Percentiles rank a stretch among this genome's conserved stretches.
These are phyloP conservation scores for Penicillium sp. DNA, from an alignment of 2,329 filamentous ascomycete genomes.

Conservation along the genomic window DNA sequence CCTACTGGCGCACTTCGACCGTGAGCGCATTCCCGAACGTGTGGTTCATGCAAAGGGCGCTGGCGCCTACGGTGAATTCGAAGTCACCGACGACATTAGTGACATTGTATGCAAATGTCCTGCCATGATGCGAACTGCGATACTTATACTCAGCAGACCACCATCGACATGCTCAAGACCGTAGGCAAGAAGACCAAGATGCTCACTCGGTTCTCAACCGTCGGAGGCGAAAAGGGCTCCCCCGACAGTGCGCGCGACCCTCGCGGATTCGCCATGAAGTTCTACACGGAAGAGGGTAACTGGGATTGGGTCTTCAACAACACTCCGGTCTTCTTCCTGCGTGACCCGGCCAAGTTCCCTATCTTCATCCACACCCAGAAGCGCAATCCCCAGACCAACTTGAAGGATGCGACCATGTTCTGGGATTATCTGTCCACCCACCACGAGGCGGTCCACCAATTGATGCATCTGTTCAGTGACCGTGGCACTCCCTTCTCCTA, in stretches of 20 bases:
- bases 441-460: conserved; percentile 63
- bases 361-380: conserved; percentile 75
- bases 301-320: conserved; percentile 74
- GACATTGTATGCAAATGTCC: conserved; percentile 40
- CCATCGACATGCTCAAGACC: conserved; percentile 53
- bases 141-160: conserved; percentile 28
- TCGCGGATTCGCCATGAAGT: conserved; percentile 71
- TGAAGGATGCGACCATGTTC: conserved; percentile 70
- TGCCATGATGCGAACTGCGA: neutral
- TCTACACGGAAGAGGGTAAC: conserved; percentile 73
- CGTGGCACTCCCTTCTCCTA: conserved; percentile 66
- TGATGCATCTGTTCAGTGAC: conserved; percentile 68
- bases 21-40: conserved; percentile 44
- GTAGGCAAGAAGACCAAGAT: conserved; percentile 70
- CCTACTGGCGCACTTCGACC: conserved; percentile 51
- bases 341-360: conserved; percentile 72
- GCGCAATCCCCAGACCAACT: conserved; percentile 69
- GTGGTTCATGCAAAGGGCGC: conserved; percentile 48
- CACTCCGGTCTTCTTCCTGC: conserved; percentile 74
- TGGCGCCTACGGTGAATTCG: conserved; percentile 46
- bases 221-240: conserved; percentile 72
- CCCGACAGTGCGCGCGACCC: conserved; percentile 72
- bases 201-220: conserved; percentile 71
- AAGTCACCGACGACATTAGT: conserved; percentile 52
- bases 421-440: conserved; percentile 66